Percentiles rank a stretch among this genome's conserved stretches.
These are phyloP conservation scores for Tetrapisispora phaffii DNA, from an alignment of 805 yeast species.

Conservation along the genomic window DNA sequence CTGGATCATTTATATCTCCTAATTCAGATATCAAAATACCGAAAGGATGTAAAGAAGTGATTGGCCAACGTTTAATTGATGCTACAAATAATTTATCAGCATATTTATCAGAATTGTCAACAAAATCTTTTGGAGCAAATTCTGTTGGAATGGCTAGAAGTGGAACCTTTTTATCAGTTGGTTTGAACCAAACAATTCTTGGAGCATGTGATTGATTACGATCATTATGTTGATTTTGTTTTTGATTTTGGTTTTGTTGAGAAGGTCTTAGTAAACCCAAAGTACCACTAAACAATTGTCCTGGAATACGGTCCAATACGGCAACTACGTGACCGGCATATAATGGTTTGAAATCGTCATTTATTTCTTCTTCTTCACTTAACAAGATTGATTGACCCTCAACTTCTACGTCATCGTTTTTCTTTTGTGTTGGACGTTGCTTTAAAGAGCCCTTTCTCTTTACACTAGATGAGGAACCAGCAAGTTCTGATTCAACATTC, in stretches of 20 bases:
- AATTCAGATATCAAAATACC: constrained; percentile 84
- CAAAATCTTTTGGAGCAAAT: constrained; percentile 92
- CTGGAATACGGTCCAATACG: constrained; percentile 93
- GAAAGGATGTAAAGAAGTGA: constrained; percentile 94
- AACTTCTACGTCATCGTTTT: constrained; percentile 96
- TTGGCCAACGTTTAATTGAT: constrained; percentile 97
- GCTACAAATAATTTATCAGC: constrained; percentile 81
- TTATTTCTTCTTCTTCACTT: constrained; percentile 92
- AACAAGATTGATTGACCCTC: constrained; percentile 90
- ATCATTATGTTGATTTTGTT: constrained; percentile 17
- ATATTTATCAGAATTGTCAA: constrained; percentile 80
- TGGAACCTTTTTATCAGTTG: constrained; percentile 96
- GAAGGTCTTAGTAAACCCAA: constrained; percentile 91
- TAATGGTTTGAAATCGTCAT: constrained; percentile 83
- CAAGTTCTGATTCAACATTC: constrained; percentile 3
- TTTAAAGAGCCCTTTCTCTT: constrained; percentile 83
- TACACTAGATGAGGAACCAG: constrained; percentile 13
- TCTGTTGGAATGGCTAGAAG: constrained; percentile 97
- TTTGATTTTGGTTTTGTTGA: constrained; percentile 49
- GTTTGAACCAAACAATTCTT: constrained; percentile 97
- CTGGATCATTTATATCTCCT: constrained; percentile 68
- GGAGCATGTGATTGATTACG: constrained; percentile 40
- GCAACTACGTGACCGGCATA: constrained; percentile 99
- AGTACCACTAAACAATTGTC: constrained; percentile 91
- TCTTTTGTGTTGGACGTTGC: constrained; percentile 94